Base-by-base conservation (phyloP, 176 grass and related monocot genomes). In the Elaeis guineensis region DNA sequence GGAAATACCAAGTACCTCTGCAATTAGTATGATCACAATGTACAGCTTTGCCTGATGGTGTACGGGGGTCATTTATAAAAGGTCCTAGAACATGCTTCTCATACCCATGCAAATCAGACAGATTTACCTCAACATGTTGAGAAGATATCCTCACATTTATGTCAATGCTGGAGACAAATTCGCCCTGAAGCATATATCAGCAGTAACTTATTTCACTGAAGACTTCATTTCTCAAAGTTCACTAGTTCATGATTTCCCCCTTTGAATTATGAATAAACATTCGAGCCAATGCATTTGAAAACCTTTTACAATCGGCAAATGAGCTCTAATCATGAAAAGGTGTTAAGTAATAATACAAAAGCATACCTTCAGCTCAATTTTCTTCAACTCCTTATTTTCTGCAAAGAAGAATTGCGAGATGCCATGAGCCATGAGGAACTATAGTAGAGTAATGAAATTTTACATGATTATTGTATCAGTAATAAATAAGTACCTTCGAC, bases 121-220 rank as follows among this genome's bases (percentile, higher is more conserved):
- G 39, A 75, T 78, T 85, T 67, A 85, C 74, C 74, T 89, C 81
- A 51, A 89, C 78, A 69, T 89, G 86, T 62, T 72, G 81, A 17
- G 5, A 51, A 25, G 86, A 89, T 32, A 59, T 50, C 70, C 54
- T 80, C 71, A 81, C 29, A 58, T 25, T 81, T 50, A 78, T 28
- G 55, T 89, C 74, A 68, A 89, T 78, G 51, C 80, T 68, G 62
- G 73, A 75, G 52, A 30, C 64, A 59, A 72, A 65, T 81, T 89
- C 86, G 49, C 86, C 86, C 86, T 89, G 25, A 25, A 55, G 4
- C 9, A 55, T 1, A 51, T 54, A 19, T 21, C 1, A 50, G 58
- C 16, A 52, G 28, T 6, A 6, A 30, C 57, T 61, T 65, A 21
- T 32, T 52, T 25, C 24, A 0, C 17, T 30, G 28, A 30, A 6